Percentiles rank a stretch among this genome's conserved stretches.
Evolutionary conservation across 495 filamentous ascomycete genomes (phyloP).

Genomic region (Darksidea phi): DNA sequence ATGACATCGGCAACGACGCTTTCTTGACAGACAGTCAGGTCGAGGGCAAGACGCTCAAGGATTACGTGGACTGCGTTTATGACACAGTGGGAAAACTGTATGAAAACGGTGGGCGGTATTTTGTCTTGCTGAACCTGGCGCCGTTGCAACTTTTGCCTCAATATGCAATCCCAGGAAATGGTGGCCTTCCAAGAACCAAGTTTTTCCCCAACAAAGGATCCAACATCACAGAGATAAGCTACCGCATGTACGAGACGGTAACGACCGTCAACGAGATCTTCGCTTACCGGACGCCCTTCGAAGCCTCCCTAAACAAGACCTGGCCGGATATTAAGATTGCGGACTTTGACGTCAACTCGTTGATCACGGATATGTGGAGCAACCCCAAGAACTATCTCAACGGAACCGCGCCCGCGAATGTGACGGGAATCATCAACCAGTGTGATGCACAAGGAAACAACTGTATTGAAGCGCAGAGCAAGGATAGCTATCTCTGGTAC

Average conservation of each 20-base stretch:
- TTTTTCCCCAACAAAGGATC: constrained; percentile 64
- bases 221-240: constrained; percentile 57
- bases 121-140: constrained; percentile 65
- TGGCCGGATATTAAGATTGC: constrained; percentile 60
- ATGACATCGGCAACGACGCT: constrained; percentile 64
- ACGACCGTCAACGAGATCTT: constrained; percentile 61
- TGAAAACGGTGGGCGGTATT: constrained; percentile 62
- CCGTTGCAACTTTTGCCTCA: constrained; percentile 63
- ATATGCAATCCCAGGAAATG: constrained; percentile 54
- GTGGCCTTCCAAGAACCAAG: constrained; percentile 52
- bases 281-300: constrained; percentile 59
- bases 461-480: constrained; percentile 35
- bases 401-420: constrained; percentile 59
- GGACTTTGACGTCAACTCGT: constrained; percentile 61
- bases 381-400: constrained; percentile 60
- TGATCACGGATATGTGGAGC: constrained; percentile 64
- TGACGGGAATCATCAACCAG: constrained; percentile 55
- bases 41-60: constrained; percentile 55
- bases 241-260: constrained; percentile 63
- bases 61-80: constrained; percentile 67
- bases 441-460: constrained; percentile 49
- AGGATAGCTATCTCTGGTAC: constrained; percentile 53
- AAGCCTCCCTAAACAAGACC: constrained; percentile 51
- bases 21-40: constrained; percentile 64
- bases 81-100: constrained; percentile 59